Evolutionary conservation across 1,139 yeast species (phyloP).

Genomic region (Meyerozyma athensensis): DNA sequence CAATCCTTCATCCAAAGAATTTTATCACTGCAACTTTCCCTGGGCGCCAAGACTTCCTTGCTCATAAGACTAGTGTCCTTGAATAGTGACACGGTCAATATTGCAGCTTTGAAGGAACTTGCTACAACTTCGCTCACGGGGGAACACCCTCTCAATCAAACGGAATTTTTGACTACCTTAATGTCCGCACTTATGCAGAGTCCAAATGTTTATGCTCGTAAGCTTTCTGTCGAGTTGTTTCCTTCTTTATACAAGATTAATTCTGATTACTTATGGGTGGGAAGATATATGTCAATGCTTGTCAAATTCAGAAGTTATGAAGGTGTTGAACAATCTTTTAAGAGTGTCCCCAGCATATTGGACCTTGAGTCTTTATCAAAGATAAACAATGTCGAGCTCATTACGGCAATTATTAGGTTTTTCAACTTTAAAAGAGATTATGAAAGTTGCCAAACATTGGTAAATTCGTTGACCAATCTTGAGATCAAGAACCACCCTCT

Average conservation of each 20-base stretch:
- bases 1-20: conserved; percentile 25
- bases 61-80: conserved; percentile 19
- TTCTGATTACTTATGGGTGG: conserved; percentile 16
- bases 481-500: neutral
- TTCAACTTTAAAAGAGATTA: neutral
- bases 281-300: conserved; percentile 17
- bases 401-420: neutral
- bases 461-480: neutral
- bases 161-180: conserved; percentile 12
- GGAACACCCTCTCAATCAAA: conserved; percentile 8
- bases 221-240: conserved; percentile 12
- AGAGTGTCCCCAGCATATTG: neutral
- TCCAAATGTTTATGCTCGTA: conserved; percentile 19
- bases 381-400: neutral
- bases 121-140: conserved; percentile 9
- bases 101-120: conserved; percentile 17
- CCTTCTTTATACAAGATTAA: conserved; percentile 11
- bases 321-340: conserved; percentile 6
- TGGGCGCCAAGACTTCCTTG: conserved; percentile 13
- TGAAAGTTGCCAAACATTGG: neutral
- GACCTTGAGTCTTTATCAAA: neutral
- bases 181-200: conserved; percentile 13
- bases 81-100: conserved; percentile 26
- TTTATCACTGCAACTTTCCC: conserved; percentile 18
- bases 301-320: conserved; percentile 8